A percentile compares a stretch with the other conserved stretches of the same genome.
phyloP scores from a whole-genome alignment of 169 alveolate species.

The Perkinsus olseni region DNA sequence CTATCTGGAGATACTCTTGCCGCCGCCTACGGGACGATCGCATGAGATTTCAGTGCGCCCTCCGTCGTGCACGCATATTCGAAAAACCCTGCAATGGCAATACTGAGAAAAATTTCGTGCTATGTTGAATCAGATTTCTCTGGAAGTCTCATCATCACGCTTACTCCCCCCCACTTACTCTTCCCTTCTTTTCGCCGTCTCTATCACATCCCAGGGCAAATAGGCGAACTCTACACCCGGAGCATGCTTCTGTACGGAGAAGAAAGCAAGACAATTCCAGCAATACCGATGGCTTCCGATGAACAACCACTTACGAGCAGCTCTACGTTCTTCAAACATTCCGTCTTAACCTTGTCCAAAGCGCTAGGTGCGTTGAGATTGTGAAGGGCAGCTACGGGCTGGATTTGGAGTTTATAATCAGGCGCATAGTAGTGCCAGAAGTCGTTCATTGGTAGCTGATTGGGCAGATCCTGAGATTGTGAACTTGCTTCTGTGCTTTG shows the following conservation, averaged over 20 bases:
- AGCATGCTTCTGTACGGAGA: constrained; percentile 64
- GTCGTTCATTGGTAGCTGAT: constrained; percentile 83
- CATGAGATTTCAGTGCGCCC: no score
- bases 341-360: constrained; percentile 75
- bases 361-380: constrained; percentile 89
- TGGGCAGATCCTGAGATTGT: background rate
- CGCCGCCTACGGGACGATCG: no score
- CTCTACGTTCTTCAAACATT: constrained; percentile 80
- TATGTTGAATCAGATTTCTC: no score
- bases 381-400: constrained; percentile 58
- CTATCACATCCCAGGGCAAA: constrained; percentile 73
- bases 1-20: no score
- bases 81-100: no score
- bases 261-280: background rate
- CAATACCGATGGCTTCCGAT: background rate
- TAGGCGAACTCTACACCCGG: constrained; percentile 85
- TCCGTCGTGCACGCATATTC: no score
- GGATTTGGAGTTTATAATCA: constrained; percentile 72
- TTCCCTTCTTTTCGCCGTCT: constrained; percentile 3
- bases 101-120: no score
- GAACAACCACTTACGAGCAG: constrained; percentile 67
- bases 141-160: background rate
- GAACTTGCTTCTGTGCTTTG: background rate
- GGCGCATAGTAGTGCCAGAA: constrained; percentile 93
- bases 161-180: background rate